Percentiles rank a stretch among this genome's conserved stretches.
phyloP scores from a whole-genome alignment of 2,329 filamentous ascomycete species.

The Alternaria sp. region DNA sequence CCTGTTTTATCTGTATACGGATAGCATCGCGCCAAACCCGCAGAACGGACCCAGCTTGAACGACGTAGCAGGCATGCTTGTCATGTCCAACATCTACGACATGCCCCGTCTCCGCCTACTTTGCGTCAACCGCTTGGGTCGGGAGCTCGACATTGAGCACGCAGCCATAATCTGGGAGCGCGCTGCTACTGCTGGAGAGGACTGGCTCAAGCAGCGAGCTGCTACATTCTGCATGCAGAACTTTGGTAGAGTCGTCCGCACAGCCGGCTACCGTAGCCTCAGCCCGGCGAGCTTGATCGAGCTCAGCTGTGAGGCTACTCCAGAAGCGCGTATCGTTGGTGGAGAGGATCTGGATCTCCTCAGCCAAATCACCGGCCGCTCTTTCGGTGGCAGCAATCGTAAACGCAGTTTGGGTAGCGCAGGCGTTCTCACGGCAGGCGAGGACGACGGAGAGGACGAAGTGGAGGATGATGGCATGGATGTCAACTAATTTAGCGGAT shows the following conservation, averaged over 20 bases:
- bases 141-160: slow-evolving; percentile 92
- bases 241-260: slow-evolving; percentile 93
- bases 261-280: slow-evolving; percentile 81
- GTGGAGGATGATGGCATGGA: slow-evolving; percentile 53
- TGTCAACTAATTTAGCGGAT: slow-evolving; percentile 35
- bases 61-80: slow-evolving; percentile 90
- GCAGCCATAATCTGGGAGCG: slow-evolving; percentile 97
- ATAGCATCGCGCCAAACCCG: slow-evolving; percentile 69
- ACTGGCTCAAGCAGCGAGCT: slow-evolving; percentile 89
- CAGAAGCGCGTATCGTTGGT: slow-evolving; percentile 86
- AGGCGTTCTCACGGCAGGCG: slow-evolving; percentile 47
- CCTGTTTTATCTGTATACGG: slow-evolving; percentile 94
- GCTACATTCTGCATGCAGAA: slow-evolving; percentile 89
- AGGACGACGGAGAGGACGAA: slow-evolving; percentile 52
- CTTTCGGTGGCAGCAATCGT: slow-evolving; percentile 45
- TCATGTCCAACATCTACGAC: slow-evolving; percentile 98
- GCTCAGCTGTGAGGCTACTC: slow-evolving; percentile 90
- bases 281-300: slow-evolving; percentile 83
- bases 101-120: slow-evolving; percentile 90
- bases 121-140: slow-evolving; percentile 86
- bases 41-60: slow-evolving; percentile 66
- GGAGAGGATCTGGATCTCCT: slow-evolving; percentile 79
- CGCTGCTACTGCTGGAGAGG: slow-evolving; percentile 85
- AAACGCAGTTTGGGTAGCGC: slow-evolving; percentile 52
- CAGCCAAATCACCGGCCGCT: slow-evolving; percentile 55